Base-by-base conservation (phyloP, 768 basidiomycete genomes). In the Lepiota brunneoincarnata region DNA sequence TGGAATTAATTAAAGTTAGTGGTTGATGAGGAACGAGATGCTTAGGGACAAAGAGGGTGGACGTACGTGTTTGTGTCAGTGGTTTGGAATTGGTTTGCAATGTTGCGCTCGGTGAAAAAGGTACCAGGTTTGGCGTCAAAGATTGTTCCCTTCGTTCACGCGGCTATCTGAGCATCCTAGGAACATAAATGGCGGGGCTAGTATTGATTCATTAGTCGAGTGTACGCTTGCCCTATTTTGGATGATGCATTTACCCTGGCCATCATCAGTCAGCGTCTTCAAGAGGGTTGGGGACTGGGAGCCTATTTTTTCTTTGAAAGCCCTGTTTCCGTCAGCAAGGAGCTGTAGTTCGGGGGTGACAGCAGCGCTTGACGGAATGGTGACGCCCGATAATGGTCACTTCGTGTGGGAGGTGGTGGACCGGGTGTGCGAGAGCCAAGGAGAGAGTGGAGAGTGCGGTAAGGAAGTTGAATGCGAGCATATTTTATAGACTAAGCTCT, bases 121-220 rank as follows among this genome's bases (percentile, higher is more conserved):
- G 68, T 72, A 11, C 74, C 74, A 2, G 71, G 72, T 34, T 69
- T 67, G 12, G 71, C 72, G 18, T 67, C 66, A 59, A 75, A 75
- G 24, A 75, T 64, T 11, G 67, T 70, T 21, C 69, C 68, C n/a
- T 51, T 72, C 72, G 49, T 67, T 68, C 21, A 71, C 71, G 51
- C 72, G 66, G 51, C 71, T 72, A 54, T 75, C 73, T 0, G 73
- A 70, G 41, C 72, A 75, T 38, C 72, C 73, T 40, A 75, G 55
- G 58, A 73, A 64, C 68, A 70, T 67, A 57, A 70, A 72, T 11
- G 67, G 67, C 12, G 69, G 69, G 3, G 53, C 70, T 72, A 51
- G 10, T 40, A 15, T 35, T 35, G n/a, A 18, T 14, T 9, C 7
- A 10, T 31, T 9, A 31, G 31, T 31, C 11, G 7, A 23, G 21